phyloP scores from a whole-genome alignment of 352 stramenopile genomes.

The Phytopythium aichiense region DNA sequence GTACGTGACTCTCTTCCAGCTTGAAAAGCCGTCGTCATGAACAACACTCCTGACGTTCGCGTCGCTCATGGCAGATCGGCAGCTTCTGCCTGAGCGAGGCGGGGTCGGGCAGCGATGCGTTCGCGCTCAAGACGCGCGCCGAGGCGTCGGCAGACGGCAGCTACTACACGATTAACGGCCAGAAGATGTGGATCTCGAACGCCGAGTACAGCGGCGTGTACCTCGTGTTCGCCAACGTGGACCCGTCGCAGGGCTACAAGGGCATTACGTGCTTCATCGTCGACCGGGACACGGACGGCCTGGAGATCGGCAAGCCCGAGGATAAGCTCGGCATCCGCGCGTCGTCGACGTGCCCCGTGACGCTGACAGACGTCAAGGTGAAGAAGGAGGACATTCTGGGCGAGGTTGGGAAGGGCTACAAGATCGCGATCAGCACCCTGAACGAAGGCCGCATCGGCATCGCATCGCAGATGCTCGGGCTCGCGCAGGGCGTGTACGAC shows the following conservation, averaged over 20 bases:
- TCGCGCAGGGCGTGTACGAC: conserved; percentile 95
- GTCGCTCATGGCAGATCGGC: conserved; percentile 64
- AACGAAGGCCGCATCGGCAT: conserved; percentile 97
- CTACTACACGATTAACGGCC: conserved; percentile 94
- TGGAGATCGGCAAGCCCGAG: conserved; percentile 93
- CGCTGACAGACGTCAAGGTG: conserved; percentile 94
- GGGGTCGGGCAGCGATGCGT: conserved; percentile 94
- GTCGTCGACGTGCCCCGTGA: conserved; percentile 95
- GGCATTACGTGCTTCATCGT: conserved; percentile 98
- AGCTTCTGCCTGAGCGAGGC: conserved; percentile 96
- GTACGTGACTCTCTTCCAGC: conserved; percentile 16
- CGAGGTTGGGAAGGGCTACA: conserved; percentile 93
- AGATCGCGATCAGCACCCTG: conserved; percentile 97
- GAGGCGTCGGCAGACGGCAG: conserved; percentile 83
- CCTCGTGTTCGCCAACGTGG: conserved; percentile 95
- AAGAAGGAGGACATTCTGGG: conserved; percentile 91
- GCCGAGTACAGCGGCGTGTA: conserved; percentile 93
- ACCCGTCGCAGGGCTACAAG: conserved; percentile 93
- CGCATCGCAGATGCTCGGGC: conserved; percentile 95
- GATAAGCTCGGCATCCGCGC: conserved; percentile 96
- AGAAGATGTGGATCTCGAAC: conserved; percentile 99
- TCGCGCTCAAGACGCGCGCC: conserved; percentile 93
- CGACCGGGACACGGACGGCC: conserved; percentile 88
- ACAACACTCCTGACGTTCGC: background rate
- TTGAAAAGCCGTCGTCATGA: background rate